Evolutionary conservation across 73 alveolate species (phyloP).

Genomic region (Paramecium biaurelia): DNA sequence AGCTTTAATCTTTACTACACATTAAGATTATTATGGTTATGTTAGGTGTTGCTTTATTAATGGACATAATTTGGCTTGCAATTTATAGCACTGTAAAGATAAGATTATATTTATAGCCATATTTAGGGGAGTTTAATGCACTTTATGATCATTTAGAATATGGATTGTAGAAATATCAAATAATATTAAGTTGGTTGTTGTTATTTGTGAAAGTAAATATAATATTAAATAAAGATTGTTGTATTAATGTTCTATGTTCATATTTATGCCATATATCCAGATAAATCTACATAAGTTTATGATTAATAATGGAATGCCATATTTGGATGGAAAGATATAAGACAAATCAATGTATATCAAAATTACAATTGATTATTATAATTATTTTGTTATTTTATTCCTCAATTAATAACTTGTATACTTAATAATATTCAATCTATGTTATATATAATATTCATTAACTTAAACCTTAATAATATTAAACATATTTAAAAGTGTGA

Average conservation of each 20-base stretch:
- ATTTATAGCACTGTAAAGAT: constrained; percentile 33
- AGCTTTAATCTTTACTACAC: background rate
- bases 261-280: constrained; percentile 40
- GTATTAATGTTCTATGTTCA: background rate
- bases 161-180: background rate
- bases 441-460: too few relatives aligned
- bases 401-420: background rate
- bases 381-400: background rate
- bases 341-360: background rate
- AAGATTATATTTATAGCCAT: background rate
- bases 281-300: constrained; percentile 38
- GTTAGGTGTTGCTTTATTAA: background rate
- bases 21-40: constrained; percentile 4
- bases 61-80: background rate
- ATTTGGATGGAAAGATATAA: constrained; percentile 16
- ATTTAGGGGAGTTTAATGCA: constrained; percentile 29
- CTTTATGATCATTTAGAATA: constrained; percentile 15
- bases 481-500: background rate
- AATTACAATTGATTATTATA: background rate
- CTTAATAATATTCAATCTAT: too few relatives aligned
- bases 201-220: background rate
- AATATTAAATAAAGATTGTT: background rate
- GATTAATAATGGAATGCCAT: constrained; percentile 27
- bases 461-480: too few relatives aligned
- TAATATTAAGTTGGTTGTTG: background rate